These are phyloP conservation scores for Brachypodium distachyon DNA, from an alignment of 202 grass and related monocot species.

Conservation along the genomic window DNA sequence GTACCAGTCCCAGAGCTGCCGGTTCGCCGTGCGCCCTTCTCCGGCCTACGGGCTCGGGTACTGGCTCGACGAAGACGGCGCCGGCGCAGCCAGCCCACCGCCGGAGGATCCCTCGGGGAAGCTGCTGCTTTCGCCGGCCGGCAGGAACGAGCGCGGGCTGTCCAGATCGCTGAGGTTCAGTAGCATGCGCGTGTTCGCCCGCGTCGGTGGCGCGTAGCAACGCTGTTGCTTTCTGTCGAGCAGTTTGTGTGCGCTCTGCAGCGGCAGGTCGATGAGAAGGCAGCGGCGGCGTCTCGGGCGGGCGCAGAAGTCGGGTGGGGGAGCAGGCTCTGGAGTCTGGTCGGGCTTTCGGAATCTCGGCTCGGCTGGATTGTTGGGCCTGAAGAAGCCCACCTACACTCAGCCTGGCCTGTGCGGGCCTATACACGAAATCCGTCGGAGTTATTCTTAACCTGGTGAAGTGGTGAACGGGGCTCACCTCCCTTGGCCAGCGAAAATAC, in stretches of 20 bases:
- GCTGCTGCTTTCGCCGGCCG: background rate
- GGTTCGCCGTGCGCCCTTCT: constrained; percentile 6
- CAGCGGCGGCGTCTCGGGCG: background rate
- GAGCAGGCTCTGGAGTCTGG: too few relatives aligned
- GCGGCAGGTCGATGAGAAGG: background rate
- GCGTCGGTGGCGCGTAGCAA: constrained; percentile 11
- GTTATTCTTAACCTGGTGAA: too few relatives aligned
- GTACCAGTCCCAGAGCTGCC: constrained; percentile 22
- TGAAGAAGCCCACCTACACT: too few relatives aligned
- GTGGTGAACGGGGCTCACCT: too few relatives aligned
- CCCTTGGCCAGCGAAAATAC: too few relatives aligned
- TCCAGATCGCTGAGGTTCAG: constrained; percentile 20
- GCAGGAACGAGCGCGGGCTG: background rate
- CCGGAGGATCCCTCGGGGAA: background rate
- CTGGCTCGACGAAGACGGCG: background rate
- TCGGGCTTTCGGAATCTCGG: too few relatives aligned
- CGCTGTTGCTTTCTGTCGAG: background rate
- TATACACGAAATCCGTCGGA: too few relatives aligned
- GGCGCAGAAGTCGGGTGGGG: too few relatives aligned
- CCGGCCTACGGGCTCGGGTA: background rate
- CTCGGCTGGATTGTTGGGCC: too few relatives aligned
- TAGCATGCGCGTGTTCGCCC: constrained; percentile 20
- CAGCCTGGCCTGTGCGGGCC: too few relatives aligned
- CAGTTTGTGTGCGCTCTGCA: background rate
- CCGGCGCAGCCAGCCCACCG: too few relatives aligned